A percentile compares a stretch with the other conserved stretches of the same genome.
Conservation (phyloP, 768 basidiomycete genomes). For the Suillus clintonianus region DNA sequence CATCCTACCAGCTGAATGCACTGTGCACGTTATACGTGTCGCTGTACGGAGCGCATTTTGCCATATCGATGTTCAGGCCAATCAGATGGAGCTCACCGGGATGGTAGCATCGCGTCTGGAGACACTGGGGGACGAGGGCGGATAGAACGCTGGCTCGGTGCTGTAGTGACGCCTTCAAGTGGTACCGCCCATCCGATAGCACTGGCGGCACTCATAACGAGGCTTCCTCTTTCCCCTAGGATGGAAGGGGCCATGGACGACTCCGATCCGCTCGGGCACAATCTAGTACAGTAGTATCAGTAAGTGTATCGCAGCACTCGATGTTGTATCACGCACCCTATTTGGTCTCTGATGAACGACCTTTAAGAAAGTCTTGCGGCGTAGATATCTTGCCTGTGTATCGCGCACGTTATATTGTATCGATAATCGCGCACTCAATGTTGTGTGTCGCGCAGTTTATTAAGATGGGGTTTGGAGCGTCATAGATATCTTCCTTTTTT, state of each 20-base stretch:
- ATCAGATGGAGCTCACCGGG: constrained; percentile 43
- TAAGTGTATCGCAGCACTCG: too few relatives aligned
- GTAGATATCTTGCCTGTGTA: too few relatives aligned
- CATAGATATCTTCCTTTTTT: constrained; percentile 13
- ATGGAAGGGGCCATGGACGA: constrained; percentile 40
- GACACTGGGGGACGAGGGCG: constrained; percentile 44
- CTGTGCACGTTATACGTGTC: constrained; percentile 42
- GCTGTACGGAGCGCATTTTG: constrained; percentile 49
- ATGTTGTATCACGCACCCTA: too few relatives aligned
- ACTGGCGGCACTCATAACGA: constrained; percentile 68
- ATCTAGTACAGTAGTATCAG: too few relatives aligned
- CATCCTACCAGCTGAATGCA: constrained; percentile 30
- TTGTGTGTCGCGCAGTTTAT: too few relatives aligned
- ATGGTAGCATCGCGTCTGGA: constrained; percentile 46
- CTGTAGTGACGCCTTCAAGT: constrained; percentile 45
- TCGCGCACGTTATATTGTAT: too few relatives aligned
- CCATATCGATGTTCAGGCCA: constrained; percentile 42
- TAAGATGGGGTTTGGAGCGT: too few relatives aligned
- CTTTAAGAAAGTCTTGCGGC: too few relatives aligned
- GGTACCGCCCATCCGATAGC: constrained; percentile 65
- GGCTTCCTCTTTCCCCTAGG: constrained; percentile 43
- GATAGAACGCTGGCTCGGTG: constrained; percentile 54
- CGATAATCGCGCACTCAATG: too few relatives aligned
- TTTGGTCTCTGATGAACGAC: too few relatives aligned
- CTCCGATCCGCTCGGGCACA: constrained; percentile 48